These are phyloP conservation scores for Echinosophora koreensis DNA, from an alignment of 306 rosid species.

Conservation along the genomic window DNA sequence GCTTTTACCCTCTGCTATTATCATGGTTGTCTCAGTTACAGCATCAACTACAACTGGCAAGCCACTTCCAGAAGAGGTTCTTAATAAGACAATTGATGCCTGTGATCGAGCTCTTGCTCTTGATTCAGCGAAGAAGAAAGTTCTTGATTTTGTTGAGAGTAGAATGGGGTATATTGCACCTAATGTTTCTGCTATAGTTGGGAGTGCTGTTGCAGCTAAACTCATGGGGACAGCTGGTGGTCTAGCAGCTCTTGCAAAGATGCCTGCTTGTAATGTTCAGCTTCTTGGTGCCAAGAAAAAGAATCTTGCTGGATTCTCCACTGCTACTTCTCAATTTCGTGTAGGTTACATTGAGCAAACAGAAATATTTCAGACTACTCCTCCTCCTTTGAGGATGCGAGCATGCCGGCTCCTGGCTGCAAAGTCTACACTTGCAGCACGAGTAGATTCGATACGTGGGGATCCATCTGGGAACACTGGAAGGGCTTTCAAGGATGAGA, in stretches of 20 bases:
- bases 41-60: slow-evolving; percentile 98
- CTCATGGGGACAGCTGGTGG: slow-evolving; percentile 99
- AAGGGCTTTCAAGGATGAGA: slow-evolving; percentile 70
- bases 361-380: slow-evolving; percentile 88
- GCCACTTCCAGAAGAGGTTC: slow-evolving; percentile 93
- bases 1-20: slow-evolving; percentile 88
- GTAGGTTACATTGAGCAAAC: slow-evolving; percentile 93
- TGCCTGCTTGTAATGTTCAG: slow-evolving; percentile 99
- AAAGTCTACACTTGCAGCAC: slow-evolving; percentile 91
- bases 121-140: slow-evolving; percentile 87
- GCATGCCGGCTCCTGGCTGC: slow-evolving; percentile 89
- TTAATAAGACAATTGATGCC: slow-evolving; percentile 79
- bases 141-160: slow-evolving; percentile 95
- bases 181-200: slow-evolving; percentile 90
- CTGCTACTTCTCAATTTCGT: slow-evolving; percentile 94
- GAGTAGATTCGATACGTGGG: slow-evolving; percentile 89
- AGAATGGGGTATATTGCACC: slow-evolving; percentile 99
- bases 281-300: slow-evolving; percentile 97
- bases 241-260: slow-evolving; percentile 75
- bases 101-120: slow-evolving; percentile 96
- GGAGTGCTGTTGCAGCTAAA: slow-evolving; percentile 96
- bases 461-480: slow-evolving; percentile 91
- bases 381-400: slow-evolving; percentile 87
- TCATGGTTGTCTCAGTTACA: slow-evolving; percentile 97
- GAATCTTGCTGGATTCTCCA: slow-evolving; percentile 94